Conservation (phyloP, 2,329 filamentous ascomycete species). For the Apiospora aurea region DNA sequence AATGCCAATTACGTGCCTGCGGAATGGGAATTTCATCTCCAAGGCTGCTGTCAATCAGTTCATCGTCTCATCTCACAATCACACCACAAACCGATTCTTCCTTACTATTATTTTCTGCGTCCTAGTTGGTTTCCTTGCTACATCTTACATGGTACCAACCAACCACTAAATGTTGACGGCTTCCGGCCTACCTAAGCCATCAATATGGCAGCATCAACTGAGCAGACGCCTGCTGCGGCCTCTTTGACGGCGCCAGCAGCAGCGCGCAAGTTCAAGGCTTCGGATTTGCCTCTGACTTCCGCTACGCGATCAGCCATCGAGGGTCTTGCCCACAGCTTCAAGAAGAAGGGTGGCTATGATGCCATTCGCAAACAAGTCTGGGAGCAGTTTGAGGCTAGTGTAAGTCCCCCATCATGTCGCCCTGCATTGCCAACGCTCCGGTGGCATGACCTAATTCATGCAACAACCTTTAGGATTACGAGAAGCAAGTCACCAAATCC, state of each 20-base stretch:
- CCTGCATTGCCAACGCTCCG: not conserved
- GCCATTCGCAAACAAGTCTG: constrained; percentile 78
- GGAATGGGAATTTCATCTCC: constrained; percentile 21
- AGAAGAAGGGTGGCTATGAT: constrained; percentile 87
- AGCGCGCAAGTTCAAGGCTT: constrained; percentile 69
- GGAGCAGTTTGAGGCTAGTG: constrained; percentile 75
- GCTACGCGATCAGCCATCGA: constrained; percentile 79
- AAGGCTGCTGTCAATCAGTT: constrained; percentile 15
- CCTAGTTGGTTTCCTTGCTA: not conserved
- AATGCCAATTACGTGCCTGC: not conserved
- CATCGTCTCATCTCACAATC: constrained; percentile 7
- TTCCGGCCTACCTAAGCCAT: constrained; percentile 35
- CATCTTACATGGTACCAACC: constrained; percentile 27
- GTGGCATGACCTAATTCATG: not conserved
- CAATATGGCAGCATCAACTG: constrained; percentile 31
- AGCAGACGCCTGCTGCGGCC: constrained; percentile 37
- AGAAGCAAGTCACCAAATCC: constrained; percentile 69
- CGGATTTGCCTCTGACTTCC: constrained; percentile 76
- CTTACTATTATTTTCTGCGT: not conserved
- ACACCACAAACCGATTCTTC: not conserved
- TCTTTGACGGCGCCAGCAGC: constrained; percentile 28
- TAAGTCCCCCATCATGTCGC: constrained; percentile 47
- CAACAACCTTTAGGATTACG: constrained; percentile 66
- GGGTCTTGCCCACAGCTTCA: constrained; percentile 78
- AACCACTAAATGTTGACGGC: constrained; percentile 28